Base-by-base conservation (phyloP, 2,329 filamentous ascomycete genomes). In the Penicillium hordei region DNA sequence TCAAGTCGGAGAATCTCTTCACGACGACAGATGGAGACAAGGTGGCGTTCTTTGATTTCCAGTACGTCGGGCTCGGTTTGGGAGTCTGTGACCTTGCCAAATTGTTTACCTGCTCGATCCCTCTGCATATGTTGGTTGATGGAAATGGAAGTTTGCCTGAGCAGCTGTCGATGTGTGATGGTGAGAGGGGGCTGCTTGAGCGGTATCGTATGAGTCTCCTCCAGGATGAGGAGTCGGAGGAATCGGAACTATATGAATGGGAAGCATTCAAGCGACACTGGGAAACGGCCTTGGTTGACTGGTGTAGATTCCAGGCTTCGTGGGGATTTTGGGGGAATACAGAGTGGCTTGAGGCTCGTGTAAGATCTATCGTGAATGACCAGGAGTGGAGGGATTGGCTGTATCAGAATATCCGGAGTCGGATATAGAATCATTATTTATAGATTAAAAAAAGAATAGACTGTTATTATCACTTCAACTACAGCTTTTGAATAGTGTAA, bases 1-100 rank as follows among this genome's bases (percentile, higher is more conserved):
- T 89, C 51, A 89, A 89, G 69, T 86, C 83, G 0, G 86, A 89
- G 63, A 89, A 89, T 58, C 77, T 89, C 7, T 88, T 88, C 65
- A 84, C 83, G 0, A 84, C 76, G 0, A 57, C 66, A 0, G 62
- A 68, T 0, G 84, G 83, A 1, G 71, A 81, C 2, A 58, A 74
- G 4, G 84, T 86, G 1, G 86, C 84, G 0, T 86, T 89, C 61
- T 89, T 86, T 65, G 87, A 89, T 67, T 89, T 89, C 55, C 87
- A 89, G 63, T 89, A 89, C 62, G 81, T 83, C 0, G 87, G 87
- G 0, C 70, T 88, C 0, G 86, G 87, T 0, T 68, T 89, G 0
- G 86, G 87, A 0, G 86, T 85, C 0, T 86, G 86, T 61, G 87
- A 89, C 68, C 74, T 89, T 0, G 86, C 86, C 2, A 89, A 89